These are phyloP conservation scores for Plasmopara viticola DNA, from an alignment of 352 stramenopile species.

Conservation along the genomic window DNA sequence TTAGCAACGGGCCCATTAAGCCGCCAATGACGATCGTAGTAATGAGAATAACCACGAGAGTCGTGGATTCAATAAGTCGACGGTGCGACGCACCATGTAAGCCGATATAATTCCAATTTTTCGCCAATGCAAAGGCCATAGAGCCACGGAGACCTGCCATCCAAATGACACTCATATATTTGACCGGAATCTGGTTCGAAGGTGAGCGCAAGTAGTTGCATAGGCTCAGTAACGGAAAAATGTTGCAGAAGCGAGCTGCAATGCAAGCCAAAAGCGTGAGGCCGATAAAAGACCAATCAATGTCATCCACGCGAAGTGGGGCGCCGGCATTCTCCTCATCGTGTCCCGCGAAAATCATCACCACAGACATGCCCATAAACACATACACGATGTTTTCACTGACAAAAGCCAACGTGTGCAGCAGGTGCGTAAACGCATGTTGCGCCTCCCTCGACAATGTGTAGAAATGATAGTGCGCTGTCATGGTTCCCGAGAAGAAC, in stretches of 20 bases:
- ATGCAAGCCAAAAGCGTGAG: constrained; percentile 72
- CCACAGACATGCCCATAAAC: constrained; percentile 82
- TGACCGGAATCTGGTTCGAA: constrained; percentile 54
- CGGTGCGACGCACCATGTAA: constrained; percentile 59
- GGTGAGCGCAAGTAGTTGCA: constrained; percentile 61
- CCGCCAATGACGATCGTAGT: constrained; percentile 79
- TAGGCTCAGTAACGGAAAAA: constrained; percentile 67
- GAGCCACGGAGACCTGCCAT: constrained; percentile 90
- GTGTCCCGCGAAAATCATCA: constrained; percentile 77
- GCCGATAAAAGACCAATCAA: constrained; percentile 74
- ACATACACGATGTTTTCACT: constrained; percentile 82
- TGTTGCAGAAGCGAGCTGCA: constrained; percentile 64
- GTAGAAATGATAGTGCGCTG: constrained; percentile 83
- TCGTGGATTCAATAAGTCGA: constrained; percentile 82
- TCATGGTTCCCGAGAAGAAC: constrained; percentile 90
- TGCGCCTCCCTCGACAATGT: constrained; percentile 76
- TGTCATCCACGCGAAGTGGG: constrained; percentile 63
- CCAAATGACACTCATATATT: constrained; percentile 86
- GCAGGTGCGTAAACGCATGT: constrained; percentile 77
- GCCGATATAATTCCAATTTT: constrained; percentile 80
- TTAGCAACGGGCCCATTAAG: constrained; percentile 64
- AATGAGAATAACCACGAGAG: constrained; percentile 81
- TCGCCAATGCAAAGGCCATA: constrained; percentile 89
- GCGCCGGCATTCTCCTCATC: constrained; percentile 48
- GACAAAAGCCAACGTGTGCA: constrained; percentile 78